Evolutionary conservation across 148 eudicot genomes (phyloP), one percentile per base, ranked within the genome.

Genomic region (Fagopyrum tataricum): DNA sequence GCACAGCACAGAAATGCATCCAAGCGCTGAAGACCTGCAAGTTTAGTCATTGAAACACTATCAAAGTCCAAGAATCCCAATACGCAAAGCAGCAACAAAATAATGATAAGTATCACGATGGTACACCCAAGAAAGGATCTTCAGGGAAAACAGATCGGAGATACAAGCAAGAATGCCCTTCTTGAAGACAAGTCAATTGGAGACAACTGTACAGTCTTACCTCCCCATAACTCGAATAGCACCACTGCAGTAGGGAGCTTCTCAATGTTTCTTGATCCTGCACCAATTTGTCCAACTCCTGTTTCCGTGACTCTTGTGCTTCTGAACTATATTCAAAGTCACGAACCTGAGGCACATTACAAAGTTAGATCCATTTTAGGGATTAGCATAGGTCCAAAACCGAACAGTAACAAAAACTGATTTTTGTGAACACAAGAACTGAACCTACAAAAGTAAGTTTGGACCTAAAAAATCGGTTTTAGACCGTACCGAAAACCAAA

Each of bases 181-280:
- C n/a, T 2, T 26, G 14, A 14, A 61, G 37, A 61, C 40, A 26
- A 17, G 4, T 61, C 41, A 61, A 61, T 24, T 12, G 15, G 12
- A 11, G 15, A 61, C 67, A 61, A 61, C 24, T 23, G 66, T 8
- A 31, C 37, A 67, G 44, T 44, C 26, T 78, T 84, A 92, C 99
- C 99, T 95, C 99, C 37, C 97, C 99, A 72, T 95, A 95, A 80
- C 99, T 95, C 75, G 94, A 84, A 78, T 92, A 92, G 79, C 97
- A 95, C 99, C 99, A 95, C 68, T 90, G 99, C 79, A 90, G 77
- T 49, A 95, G 90, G 79, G 96, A 85, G 79, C 86, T 90, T 87
- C 94, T 85, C 70, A 90, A 68, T 41, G 90, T 15, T 46, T 95
- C 99, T 81, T 95, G 99, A 74, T 95, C 97, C 70, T 83, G 92